Conservation (phyloP, 805 yeast species). For the Yamadazyma tumulicola region DNA sequence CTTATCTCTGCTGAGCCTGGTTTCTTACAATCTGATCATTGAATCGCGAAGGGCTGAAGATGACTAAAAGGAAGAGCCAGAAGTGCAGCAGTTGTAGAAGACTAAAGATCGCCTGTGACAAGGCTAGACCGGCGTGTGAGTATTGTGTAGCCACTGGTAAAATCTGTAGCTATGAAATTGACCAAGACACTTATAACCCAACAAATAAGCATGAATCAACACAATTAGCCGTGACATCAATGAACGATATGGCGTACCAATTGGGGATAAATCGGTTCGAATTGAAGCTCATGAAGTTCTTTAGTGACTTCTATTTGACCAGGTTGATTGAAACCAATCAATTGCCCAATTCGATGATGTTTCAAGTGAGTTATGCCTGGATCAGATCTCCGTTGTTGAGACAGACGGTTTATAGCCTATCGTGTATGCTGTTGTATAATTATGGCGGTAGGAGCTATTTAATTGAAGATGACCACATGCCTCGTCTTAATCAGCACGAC, state of each 20-base stretch:
- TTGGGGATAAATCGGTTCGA: conserved; percentile 8
- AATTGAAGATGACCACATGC: not conserved
- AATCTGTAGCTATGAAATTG: conserved; percentile 15
- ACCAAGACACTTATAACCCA: not conserved
- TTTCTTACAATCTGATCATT: no score
- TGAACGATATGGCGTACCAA: conserved; percentile 4
- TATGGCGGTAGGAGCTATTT: no score
- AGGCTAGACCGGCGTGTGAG: conserved; percentile 23
- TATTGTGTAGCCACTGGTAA: conserved; percentile 21
- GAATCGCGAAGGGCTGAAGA: no score
- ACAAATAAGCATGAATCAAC: not conserved
- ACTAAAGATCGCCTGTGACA: conserved; percentile 19
- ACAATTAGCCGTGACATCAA: not conserved
- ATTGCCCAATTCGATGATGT: not conserved
- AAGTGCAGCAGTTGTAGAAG: conserved; percentile 11
- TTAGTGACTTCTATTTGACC: conserved; percentile 5
- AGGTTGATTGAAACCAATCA: conserved; percentile 4
- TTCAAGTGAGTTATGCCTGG: conserved; percentile 8
- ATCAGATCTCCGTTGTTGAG: conserved; percentile 3
- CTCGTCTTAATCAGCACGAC: not conserved
- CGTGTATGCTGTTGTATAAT: conserved; percentile 8
- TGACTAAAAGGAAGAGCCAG: conserved; percentile 4
- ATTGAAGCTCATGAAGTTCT: conserved; percentile 9
- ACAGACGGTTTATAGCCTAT: conserved; percentile 4
- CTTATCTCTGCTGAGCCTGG: no score